Conservation (phyloP, 2,329 filamentous ascomycete genomes). For the Fusarium pseudonygamai region DNA sequence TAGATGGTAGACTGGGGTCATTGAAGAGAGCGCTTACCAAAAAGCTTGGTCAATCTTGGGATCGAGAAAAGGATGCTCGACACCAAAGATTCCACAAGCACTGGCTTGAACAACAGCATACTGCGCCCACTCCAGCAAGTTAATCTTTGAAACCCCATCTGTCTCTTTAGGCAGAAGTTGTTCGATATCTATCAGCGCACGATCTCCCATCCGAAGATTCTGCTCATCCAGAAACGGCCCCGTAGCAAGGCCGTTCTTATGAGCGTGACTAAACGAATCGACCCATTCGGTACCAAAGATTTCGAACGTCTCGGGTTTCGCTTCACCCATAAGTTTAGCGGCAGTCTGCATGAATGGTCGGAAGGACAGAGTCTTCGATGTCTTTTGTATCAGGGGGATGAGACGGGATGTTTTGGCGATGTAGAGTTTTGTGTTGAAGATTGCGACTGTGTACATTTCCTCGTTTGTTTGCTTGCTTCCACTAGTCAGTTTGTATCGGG, state of each 20-base stretch:
- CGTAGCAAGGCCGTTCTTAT: constrained; percentile 11
- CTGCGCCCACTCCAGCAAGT: constrained; percentile 12
- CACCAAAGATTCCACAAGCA: constrained; percentile 31
- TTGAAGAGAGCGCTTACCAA: constrained; percentile 3
- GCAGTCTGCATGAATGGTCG: constrained; percentile 41
- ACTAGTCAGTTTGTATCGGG: accelerated
- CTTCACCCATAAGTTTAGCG: constrained; percentile 22
- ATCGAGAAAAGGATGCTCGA: constrained; percentile 29
- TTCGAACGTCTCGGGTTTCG: background rate
- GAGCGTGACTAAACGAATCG: constrained; percentile 19
- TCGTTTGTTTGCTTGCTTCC: constrained; percentile 15
- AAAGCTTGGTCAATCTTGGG: constrained; percentile 23
- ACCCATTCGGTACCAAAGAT: constrained; percentile 24
- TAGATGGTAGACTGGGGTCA: background rate
- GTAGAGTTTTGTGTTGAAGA: constrained; percentile 45
- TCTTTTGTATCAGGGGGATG: constrained; percentile 39
- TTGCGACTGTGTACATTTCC: constrained; percentile 43
- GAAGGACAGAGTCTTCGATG: constrained; percentile 40
- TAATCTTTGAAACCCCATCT: background rate
- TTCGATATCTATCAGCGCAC: constrained; percentile 8
- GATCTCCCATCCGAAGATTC: constrained; percentile 29
- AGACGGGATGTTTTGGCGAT: constrained; percentile 40
- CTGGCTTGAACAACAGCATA: constrained; percentile 32
- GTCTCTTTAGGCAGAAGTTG: background rate
- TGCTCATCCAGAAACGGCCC: constrained; percentile 26